These are phyloP conservation scores for Sarcomyxa edulis DNA, from an alignment of 768 basidiomycete species.

Conservation along the genomic window DNA sequence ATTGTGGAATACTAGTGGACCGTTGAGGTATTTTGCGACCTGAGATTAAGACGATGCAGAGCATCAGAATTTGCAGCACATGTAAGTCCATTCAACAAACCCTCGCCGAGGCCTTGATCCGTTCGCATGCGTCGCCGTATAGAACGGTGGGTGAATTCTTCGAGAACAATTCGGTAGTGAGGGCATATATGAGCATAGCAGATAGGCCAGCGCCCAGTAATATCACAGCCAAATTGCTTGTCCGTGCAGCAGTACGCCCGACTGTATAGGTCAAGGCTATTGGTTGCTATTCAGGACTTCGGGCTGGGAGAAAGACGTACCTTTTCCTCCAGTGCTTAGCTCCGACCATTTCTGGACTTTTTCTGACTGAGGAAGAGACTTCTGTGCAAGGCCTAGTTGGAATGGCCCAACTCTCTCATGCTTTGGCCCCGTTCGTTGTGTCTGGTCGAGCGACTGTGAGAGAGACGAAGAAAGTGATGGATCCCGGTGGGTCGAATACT, in stretches of 20 bases:
- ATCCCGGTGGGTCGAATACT: slow-evolving; percentile 46
- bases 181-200: slow-evolving; percentile 68
- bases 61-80: slow-evolving; percentile 10
- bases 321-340: slow-evolving; percentile 71
- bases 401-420: slow-evolving; percentile 75
- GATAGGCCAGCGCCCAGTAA: slow-evolving; percentile 80
- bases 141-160: slow-evolving; percentile 83
- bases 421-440: slow-evolving; percentile 34
- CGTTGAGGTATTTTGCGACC: slow-evolving; percentile 66
- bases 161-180: slow-evolving; percentile 83
- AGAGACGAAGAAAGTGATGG: slow-evolving; percentile 45
- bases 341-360: slow-evolving; percentile 76
- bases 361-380: slow-evolving; percentile 45
- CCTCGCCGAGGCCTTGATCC: slow-evolving; percentile 40
- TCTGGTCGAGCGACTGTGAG: slow-evolving; percentile 61
- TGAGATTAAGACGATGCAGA: slow-evolving; percentile 18
- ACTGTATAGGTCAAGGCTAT: slow-evolving; percentile 22
- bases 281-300: slow-evolving; percentile 1
- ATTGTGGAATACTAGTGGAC: slow-evolving; percentile 72
- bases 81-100: slow-evolving; percentile 29
- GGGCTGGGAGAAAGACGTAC: slow-evolving; percentile 28
- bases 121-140: slow-evolving; percentile 57
- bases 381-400: slow-evolving; percentile 62
- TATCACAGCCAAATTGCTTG: slow-evolving; percentile 50
- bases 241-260: slow-evolving; percentile 42